Base-by-base conservation (phyloP, 2,329 filamentous ascomycete species). In the Aspergillus alliaceus region DNA sequence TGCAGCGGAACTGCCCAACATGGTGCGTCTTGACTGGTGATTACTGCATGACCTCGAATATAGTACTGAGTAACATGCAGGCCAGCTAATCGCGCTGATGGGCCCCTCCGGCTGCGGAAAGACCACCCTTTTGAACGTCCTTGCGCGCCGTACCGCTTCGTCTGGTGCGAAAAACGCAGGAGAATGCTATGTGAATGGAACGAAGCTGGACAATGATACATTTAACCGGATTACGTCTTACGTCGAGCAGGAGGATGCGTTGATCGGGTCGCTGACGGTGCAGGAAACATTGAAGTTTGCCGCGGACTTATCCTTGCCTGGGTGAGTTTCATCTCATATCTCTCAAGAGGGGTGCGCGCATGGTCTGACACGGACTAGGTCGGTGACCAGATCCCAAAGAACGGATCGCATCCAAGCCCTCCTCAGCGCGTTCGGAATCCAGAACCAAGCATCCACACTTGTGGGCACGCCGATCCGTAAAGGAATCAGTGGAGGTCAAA, bases 171-270 rank as follows among this genome's bases (percentile, higher is more conserved):
- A 79, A 6, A 79, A 84, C 6, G 71, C 81, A 29, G 84, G 84
- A 15, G 71, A 78, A 3, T 78, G 86, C 14, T 79, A 83, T 54
- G 80, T 90, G 63, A 92, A 95, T 71, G 89, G 89, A 29, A 70
- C 68, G 2, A 67, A 74, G 4, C 75, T 86, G 3, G 80, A 85
- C 1, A 73, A 79, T 7, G 71, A 78, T 7, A 77, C 78, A 0
- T 88, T 93, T 64, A 84, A 85, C 18, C 80, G 84, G 48, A 80
- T 93, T 50, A 88, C 84, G 54, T 86, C 86, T 47, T 96, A 92
- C 68, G 91, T 96, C 22, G 91, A 96, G 77, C 91, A 96, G 72
- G 90, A 96, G 63, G 91, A 96, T 77, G 88, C 90, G 1, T 80
- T 96, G 12, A 89, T 93, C 51, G 91, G 91, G 4, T 88, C 88